Evolutionary conservation across 768 basidiomycete species (phyloP).

Genomic region (Solioccasus polychromus): DNA sequence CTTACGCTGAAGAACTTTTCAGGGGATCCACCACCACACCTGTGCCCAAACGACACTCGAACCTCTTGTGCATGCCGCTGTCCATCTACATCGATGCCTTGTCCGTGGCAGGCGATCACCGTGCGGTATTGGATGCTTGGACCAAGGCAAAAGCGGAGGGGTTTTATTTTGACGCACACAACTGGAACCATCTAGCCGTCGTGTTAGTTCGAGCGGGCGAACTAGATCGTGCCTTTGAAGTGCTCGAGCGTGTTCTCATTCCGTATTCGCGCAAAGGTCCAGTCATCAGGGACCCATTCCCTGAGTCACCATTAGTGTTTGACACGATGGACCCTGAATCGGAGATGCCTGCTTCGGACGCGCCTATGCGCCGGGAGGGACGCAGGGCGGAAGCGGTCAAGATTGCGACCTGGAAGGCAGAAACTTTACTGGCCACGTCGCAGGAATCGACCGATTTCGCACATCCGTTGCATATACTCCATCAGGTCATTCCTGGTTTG

Average conservation of each 20-base stretch:
- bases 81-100: constrained; percentile 80
- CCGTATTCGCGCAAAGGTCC: constrained; percentile 44
- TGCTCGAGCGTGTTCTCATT: constrained; percentile 75
- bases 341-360: constrained; percentile 25
- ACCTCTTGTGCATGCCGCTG: constrained; percentile 69
- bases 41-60: constrained; percentile 36
- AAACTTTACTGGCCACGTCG: constrained; percentile 8
- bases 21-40: constrained; percentile 11
- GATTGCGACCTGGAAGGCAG: constrained; percentile 12
- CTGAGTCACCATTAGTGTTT: constrained; percentile 41
- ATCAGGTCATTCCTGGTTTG: constrained; percentile 63
- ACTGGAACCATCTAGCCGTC: constrained; percentile 85
- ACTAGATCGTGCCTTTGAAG: constrained; percentile 77
- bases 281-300: constrained; percentile 27
- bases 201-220: constrained; percentile 80
- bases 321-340: constrained; percentile 27
- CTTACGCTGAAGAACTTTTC: constrained; percentile 35
- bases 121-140: constrained; percentile 67
- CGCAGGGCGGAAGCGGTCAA: constrained; percentile 26
- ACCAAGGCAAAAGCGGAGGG: constrained; percentile 54
- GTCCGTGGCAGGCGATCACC: constrained; percentile 59
- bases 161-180: constrained; percentile 80
- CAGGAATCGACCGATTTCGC: constrained; percentile 45
- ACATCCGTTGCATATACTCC: constrained; percentile 58
- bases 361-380: constrained; percentile 27